These are phyloP conservation scores for Begonia loranthoides DNA, from an alignment of 306 rosid genomes.

Conservation along the genomic window DNA sequence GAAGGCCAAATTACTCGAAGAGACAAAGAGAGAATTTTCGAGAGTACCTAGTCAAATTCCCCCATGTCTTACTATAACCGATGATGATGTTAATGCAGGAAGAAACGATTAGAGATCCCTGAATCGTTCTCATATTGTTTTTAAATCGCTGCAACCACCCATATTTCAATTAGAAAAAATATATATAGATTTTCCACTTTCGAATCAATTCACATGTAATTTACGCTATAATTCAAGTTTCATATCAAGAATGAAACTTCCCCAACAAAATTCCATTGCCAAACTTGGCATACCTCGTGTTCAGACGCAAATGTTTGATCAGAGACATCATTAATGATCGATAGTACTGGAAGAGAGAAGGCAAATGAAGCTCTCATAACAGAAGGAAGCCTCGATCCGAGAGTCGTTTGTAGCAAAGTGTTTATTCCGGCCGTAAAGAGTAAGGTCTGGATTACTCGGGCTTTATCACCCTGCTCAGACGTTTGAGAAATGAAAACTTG, in stretches of 20 bases:
- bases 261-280: neutral
- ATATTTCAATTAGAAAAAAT: neutral
- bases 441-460: conserved; percentile 77
- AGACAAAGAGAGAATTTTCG: conserved; percentile 1
- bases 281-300: conserved; percentile 43
- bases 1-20: neutral
- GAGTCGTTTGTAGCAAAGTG: conserved; percentile 63
- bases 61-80: conserved; percentile 70
- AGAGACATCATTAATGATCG: conserved; percentile 51
- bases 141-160: conserved; percentile 58
- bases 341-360: conserved; percentile 47
- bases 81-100: conserved; percentile 66
- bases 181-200: neutral
- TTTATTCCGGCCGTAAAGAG: conserved; percentile 70
- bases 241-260: neutral
- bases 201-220: too few relatives aligned
- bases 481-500: neutral
- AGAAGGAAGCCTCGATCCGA: conserved; percentile 85
- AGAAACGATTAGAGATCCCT: conserved; percentile 75
- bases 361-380: conserved; percentile 79
- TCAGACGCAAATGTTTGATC: conserved; percentile 32
- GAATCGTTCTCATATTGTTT: conserved; percentile 64
- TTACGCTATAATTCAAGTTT: neutral
- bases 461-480: conserved; percentile 64
- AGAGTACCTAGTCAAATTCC: conserved; percentile 46